phyloP scores from a whole-genome alignment of 331 rosid species.

The Dryas integrifolia region DNA sequence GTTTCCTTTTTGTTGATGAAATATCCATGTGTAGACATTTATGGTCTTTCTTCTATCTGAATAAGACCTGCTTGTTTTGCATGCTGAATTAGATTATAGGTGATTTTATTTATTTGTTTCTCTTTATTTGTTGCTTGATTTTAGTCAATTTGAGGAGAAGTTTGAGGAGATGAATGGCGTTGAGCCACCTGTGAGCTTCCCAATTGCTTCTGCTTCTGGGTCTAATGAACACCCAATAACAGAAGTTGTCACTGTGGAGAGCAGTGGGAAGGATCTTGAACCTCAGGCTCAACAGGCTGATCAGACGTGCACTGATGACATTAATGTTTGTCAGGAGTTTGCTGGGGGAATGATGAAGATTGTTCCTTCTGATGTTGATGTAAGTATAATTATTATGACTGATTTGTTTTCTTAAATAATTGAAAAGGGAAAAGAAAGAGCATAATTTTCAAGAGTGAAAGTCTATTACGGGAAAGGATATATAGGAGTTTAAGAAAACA shows the following conservation, averaged over 20 bases:
- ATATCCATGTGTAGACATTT: not conserved
- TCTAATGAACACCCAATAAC: slow-evolving; percentile 59
- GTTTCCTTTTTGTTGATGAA: slow-evolving; percentile 24
- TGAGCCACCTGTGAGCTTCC: slow-evolving; percentile 61
- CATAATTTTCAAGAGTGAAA: not conserved
- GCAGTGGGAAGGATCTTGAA: slow-evolving; percentile 48
- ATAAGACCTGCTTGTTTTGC: not conserved
- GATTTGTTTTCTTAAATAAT: slow-evolving; percentile 1
- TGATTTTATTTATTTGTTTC: not conserved
- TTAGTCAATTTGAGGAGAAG: slow-evolving; percentile 95
- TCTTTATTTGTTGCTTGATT: slow-evolving; percentile 16
- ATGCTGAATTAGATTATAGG: not conserved
- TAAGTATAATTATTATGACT: slow-evolving; percentile 45
- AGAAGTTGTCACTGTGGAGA: slow-evolving; percentile 51
- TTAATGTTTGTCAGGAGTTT: slow-evolving; percentile 61
- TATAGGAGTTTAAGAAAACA: not conserved
- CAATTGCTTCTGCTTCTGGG: slow-evolving; percentile 74
- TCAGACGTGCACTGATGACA: slow-evolving; percentile 61
- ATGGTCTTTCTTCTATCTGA: slow-evolving; percentile 7
- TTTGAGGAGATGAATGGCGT: slow-evolving; percentile 74
- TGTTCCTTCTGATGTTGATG: slow-evolving; percentile 90
- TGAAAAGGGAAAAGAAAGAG: slow-evolving; percentile 1
- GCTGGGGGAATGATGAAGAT: slow-evolving; percentile 95
- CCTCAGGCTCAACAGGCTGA: slow-evolving; percentile 57
- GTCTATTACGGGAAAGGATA: not conserved